These are phyloP conservation scores for Rhododendron ovatum DNA, from an alignment of 148 eudicot species.

Conservation along the genomic window DNA sequence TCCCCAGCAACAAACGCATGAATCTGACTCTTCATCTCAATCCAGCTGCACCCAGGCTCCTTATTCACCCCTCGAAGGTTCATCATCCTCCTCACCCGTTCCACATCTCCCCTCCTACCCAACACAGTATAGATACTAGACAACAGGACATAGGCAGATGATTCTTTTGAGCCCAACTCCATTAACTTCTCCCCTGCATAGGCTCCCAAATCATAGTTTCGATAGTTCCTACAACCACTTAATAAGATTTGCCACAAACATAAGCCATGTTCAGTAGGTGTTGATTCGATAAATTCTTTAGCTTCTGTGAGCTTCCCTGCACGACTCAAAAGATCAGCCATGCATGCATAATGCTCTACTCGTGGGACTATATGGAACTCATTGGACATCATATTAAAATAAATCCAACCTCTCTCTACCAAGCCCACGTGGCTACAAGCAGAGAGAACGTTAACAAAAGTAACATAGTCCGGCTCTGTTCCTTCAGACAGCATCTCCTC, in stretches of 20 bases:
- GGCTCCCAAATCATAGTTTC: constrained; percentile 56
- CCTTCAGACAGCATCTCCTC: constrained; percentile 48
- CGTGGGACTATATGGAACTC: constrained; percentile 35
- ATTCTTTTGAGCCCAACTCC: constrained; percentile 63
- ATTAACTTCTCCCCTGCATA: constrained; percentile 62
- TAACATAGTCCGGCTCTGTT: constrained; percentile 51
- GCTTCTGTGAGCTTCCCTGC: constrained; percentile 59
- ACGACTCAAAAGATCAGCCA: constrained; percentile 61
- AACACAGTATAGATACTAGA: constrained; percentile 52
- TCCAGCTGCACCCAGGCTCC: constrained; percentile 74
- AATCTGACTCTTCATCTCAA: constrained; percentile 51
- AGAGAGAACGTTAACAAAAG: constrained; percentile 53
- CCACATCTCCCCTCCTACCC: constrained; percentile 45
- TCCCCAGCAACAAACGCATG: constrained; percentile 64
- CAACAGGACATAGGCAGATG: constrained; percentile 55
- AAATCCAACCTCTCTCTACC: constrained; percentile 45
- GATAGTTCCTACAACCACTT: constrained; percentile 50
- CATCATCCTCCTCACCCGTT: constrained; percentile 52
- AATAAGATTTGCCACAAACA: constrained; percentile 55
- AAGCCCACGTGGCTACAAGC: constrained; percentile 68
- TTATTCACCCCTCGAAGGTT: constrained; percentile 46
- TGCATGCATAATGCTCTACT: constrained; percentile 63
- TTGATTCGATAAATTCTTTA: constrained; percentile 46
- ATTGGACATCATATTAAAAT: constrained; percentile 40
- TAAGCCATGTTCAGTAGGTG: constrained; percentile 48